Evolutionary conservation across 1,284 basidiomycete species (phyloP).

Genomic region (Chondrostereum purpureum): DNA sequence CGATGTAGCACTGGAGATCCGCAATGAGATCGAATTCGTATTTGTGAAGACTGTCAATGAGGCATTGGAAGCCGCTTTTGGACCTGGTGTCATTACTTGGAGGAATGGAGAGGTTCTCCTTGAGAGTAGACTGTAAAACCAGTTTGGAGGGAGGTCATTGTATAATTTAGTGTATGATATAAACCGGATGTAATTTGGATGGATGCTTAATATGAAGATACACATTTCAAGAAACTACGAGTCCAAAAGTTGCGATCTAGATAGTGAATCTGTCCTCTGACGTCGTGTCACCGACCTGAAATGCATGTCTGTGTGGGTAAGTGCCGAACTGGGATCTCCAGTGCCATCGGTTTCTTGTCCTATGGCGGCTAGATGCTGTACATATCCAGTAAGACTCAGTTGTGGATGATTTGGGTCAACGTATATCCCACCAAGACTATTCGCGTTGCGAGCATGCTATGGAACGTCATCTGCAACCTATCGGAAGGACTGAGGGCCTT

Average conservation of each 20-base stretch:
- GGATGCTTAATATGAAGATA: no score
- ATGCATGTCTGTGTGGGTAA: background rate
- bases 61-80: conserved; percentile 77
- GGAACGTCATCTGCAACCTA: conserved; percentile 16
- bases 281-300: background rate
- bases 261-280: no score
- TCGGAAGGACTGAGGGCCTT: no score
- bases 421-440: conserved; percentile 17
- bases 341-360: no score
- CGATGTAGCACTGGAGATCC: conserved; percentile 70
- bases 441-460: conserved; percentile 18
- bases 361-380: background rate
- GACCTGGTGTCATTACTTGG: conserved; percentile 57
- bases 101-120: conserved; percentile 41
- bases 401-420: no score
- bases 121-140: conserved; percentile 45
- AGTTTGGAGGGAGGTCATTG: no score
- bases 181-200: no score
- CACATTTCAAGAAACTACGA: no score
- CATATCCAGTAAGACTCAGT: background rate
- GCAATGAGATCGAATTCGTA: conserved; percentile 68
- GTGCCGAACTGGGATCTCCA: background rate
- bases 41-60: conserved; percentile 77
- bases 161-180: no score
- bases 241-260: no score